Evolutionary conservation across 2,329 filamentous ascomycete genomes (phyloP).

Genomic region (Neofusicoccum kwambonambiense): DNA sequence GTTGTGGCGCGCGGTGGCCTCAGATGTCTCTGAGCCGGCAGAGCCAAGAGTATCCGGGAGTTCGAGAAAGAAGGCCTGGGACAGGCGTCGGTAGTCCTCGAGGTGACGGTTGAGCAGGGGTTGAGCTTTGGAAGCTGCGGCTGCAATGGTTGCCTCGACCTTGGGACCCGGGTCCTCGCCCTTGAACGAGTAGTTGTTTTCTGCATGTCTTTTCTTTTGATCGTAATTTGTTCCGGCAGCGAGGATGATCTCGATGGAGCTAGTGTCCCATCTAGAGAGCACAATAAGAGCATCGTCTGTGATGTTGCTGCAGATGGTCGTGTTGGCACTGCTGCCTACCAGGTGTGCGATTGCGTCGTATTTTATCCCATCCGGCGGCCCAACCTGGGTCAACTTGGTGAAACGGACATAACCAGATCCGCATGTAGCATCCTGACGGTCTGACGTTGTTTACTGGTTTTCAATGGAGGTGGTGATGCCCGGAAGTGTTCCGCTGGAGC

Average conservation of each 20-base stretch:
- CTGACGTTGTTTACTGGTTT: slow-evolving; percentile 38
- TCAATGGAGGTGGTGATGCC: slow-evolving; percentile 42
- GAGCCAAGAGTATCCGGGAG: slow-evolving; percentile 48
- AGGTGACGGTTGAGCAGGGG: slow-evolving; percentile 38
- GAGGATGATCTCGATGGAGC: slow-evolving; percentile 42
- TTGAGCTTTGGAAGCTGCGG: slow-evolving; percentile 37
- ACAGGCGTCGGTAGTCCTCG: slow-evolving; percentile 43
- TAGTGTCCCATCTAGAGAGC: slow-evolving; percentile 20
- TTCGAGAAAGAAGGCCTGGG: slow-evolving; percentile 42
- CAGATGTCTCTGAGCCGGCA: slow-evolving; percentile 37
- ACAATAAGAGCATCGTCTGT: slow-evolving; percentile 20
- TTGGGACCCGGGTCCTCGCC: slow-evolving; percentile 45
- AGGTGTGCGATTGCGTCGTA: slow-evolving; percentile 43
- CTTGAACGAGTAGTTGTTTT: slow-evolving; percentile 48
- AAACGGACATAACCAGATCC: slow-evolving; percentile 32
- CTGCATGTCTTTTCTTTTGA: slow-evolving; percentile 47
- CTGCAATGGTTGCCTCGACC: slow-evolving; percentile 36
- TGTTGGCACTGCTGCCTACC: slow-evolving; percentile 23
- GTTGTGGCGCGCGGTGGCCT: slow-evolving; percentile 31
- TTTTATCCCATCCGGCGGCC: slow-evolving; percentile 44
- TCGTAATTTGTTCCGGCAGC: slow-evolving; percentile 52
- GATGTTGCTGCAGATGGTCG: slow-evolving; percentile 20
- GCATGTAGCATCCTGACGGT: slow-evolving; percentile 34
- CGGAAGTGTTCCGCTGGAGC: slow-evolving; percentile 38
- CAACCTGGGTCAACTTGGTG: slow-evolving; percentile 40